Base-by-base conservation (phyloP, 2,329 filamentous ascomycete species). In the Onygenales sp. region DNA sequence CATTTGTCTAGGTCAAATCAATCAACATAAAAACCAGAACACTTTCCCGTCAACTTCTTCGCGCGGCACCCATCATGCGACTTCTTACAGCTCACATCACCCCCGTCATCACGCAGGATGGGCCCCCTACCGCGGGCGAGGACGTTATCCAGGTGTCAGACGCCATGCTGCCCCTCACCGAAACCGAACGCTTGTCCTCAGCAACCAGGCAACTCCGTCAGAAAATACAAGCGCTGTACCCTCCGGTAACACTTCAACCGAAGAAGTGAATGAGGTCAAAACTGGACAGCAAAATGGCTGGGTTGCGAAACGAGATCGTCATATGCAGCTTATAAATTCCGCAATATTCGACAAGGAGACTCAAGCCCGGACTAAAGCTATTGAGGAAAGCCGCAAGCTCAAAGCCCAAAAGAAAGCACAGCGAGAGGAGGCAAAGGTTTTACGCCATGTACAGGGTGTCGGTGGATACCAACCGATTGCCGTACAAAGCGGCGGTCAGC, bases 311-410 rank as follows among this genome's bases (percentile, higher is more conserved):
- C 85, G 77, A 49, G 87, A 87, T 66, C 85, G 86, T 49, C 87
- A 91, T 65, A 80, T 87, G 65, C 88, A 94, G 67, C 74, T 94
- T 42, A 93, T 94, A 69, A 94, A 92, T 65, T 81, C 85, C 17
- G 81, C 82, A 13, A 80, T 92, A 1, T 93, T 86, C 66, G 84
- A 90, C 58, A 85, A 88, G 66, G 84, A 88, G 56, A 77, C 79
- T 9, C 81, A 87, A 64, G 79, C 80, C 33, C 81, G 87, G 44
- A 74, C 80, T 8, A 85, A 82, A 63, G 86, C 85, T 9, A 86
- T 91, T 43, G 85, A 88, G 58, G 80, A 87, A 61, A 87, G 83
- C 2, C 76, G 80, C 39, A 70, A 65, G 52, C 55, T 64, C 5
- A 72, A 67, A 52, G 62, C 62, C 21, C 63, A 67, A 44, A 85